A percentile compares a stretch with the other conserved stretches of the same genome.
These are phyloP conservation scores for Alternaria sp. DNA, from an alignment of 2,329 filamentous ascomycete genomes.

Conservation along the genomic window DNA sequence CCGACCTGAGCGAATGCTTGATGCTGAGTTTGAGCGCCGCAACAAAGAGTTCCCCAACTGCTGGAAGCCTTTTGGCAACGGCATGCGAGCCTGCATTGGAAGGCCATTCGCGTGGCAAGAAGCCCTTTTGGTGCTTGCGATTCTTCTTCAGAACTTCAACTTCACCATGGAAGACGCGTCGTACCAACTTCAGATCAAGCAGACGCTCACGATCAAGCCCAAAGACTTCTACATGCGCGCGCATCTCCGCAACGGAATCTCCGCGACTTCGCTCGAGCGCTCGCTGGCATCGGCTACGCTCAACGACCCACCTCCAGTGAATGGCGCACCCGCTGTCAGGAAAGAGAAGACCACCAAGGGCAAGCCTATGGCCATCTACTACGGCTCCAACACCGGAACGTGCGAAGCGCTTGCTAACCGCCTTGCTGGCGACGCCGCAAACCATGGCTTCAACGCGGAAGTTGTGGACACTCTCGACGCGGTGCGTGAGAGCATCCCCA, in stretches of 20 bases:
- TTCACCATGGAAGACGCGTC: constrained; percentile 52
- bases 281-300: constrained; percentile 30
- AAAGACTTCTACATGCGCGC: constrained; percentile 49
- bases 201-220: constrained; percentile 55
- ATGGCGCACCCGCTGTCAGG: constrained; percentile 7
- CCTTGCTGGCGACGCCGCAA: constrained; percentile 43
- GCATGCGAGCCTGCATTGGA: constrained; percentile 60
- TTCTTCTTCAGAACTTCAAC: constrained; percentile 55
- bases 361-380: constrained; percentile 46
- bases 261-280: constrained; percentile 41
- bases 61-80: constrained; percentile 63
- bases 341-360: constrained; percentile 26
- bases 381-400: constrained; percentile 52
- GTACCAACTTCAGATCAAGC: constrained; percentile 53
- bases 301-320: constrained; percentile 17
- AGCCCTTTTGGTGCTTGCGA: constrained; percentile 52
- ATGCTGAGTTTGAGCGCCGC: constrained; percentile 49
- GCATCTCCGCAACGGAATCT: constrained; percentile 38
- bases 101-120: constrained; percentile 63
- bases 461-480: constrained; percentile 46
- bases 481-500: constrained; percentile 41
- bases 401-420: constrained; percentile 51
- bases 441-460: constrained; percentile 46
- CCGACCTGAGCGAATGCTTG: constrained; percentile 56
- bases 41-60: constrained; percentile 49